These are phyloP conservation scores for Chrysosporium queenslandicum DNA, from an alignment of 2,329 filamentous ascomycete genomes.

Conservation along the genomic window DNA sequence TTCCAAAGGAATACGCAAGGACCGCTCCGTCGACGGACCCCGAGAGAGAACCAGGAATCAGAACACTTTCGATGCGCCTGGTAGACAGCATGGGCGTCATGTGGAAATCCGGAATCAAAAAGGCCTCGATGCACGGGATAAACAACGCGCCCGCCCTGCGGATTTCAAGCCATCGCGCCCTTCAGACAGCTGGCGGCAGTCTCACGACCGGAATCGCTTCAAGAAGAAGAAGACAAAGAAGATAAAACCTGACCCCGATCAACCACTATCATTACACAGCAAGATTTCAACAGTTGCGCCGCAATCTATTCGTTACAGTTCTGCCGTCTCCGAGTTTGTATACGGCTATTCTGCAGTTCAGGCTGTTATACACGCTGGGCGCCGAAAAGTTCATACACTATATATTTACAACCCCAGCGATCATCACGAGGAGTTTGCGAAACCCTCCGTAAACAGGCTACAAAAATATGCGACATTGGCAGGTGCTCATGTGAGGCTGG, in stretches of 20 bases:
- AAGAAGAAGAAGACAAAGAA: background rate
- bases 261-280: background rate
- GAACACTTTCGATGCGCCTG: background rate
- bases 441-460: conserved; percentile 20
- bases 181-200: too few species aligned
- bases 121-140: background rate
- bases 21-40: background rate
- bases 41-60: background rate
- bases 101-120: too few species aligned
- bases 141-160: background rate
- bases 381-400: conserved; percentile 70
- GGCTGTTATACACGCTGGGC: conserved; percentile 59
- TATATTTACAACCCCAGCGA: conserved; percentile 59
- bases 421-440: conserved; percentile 27
- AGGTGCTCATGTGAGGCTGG: conserved; percentile 48
- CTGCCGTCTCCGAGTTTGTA: conserved; percentile 80
- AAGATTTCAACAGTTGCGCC: conserved; percentile 25
- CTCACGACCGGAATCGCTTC: background rate
- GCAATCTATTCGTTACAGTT: conserved; percentile 56
- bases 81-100: background rate
- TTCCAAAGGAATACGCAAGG: conserved; percentile 52
- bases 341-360: conserved; percentile 75
- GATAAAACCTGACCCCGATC: background rate
- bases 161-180: too few species aligned
- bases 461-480: conserved; percentile 33